Evolutionary conservation across 2,329 filamentous ascomycete genomes (phyloP).

Genomic region (Endocalyx cinctus): DNA sequence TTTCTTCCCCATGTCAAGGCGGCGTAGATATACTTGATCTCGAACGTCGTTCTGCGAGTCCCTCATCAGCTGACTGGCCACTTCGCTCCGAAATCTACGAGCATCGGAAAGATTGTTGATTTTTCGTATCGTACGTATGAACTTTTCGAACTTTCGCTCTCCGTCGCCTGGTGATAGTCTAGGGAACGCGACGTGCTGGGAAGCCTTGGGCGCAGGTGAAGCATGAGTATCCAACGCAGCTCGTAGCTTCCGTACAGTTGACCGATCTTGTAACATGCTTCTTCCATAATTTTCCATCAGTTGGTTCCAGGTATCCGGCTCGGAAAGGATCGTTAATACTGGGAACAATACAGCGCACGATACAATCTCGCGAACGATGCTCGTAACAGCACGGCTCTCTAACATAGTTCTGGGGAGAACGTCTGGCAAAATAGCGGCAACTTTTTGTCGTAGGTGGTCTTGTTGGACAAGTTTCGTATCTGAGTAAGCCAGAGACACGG

Average conservation of each 20-base stretch:
- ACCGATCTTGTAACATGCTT: slow-evolving; percentile 87
- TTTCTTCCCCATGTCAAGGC: slow-evolving; percentile 86
- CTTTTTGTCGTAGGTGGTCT: slow-evolving; percentile 76
- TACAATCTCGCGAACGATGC: slow-evolving; percentile 84
- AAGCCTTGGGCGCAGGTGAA: slow-evolving; percentile 66
- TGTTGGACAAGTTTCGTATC: slow-evolving; percentile 84
- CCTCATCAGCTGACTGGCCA: slow-evolving; percentile 84
- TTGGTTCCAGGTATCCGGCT: slow-evolving; percentile 98
- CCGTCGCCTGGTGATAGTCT: slow-evolving; percentile 77
- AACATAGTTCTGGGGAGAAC: slow-evolving; percentile 70
- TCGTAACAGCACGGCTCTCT: slow-evolving; percentile 74
- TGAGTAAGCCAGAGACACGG: slow-evolving; percentile 75
- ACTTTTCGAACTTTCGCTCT: slow-evolving; percentile 90
- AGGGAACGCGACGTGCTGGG: slow-evolving; percentile 66
- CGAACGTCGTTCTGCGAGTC: slow-evolving; percentile 74
- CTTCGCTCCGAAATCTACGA: slow-evolving; percentile 83
- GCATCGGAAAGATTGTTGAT: slow-evolving; percentile 91
- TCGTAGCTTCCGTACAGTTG: slow-evolving; percentile 85
- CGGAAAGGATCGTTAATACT: slow-evolving; percentile 71
- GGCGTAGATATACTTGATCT: slow-evolving; percentile 80
- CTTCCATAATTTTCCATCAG: slow-evolving; percentile 85
- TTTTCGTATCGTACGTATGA: slow-evolving; percentile 83
- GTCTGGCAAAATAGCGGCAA: slow-evolving; percentile 66
- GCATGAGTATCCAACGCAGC: slow-evolving; percentile 93
- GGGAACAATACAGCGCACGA: slow-evolving; percentile 86